Evolutionary conservation across 495 filamentous ascomycete species (phyloP).

Genomic region (Aspergillus biplanus): DNA sequence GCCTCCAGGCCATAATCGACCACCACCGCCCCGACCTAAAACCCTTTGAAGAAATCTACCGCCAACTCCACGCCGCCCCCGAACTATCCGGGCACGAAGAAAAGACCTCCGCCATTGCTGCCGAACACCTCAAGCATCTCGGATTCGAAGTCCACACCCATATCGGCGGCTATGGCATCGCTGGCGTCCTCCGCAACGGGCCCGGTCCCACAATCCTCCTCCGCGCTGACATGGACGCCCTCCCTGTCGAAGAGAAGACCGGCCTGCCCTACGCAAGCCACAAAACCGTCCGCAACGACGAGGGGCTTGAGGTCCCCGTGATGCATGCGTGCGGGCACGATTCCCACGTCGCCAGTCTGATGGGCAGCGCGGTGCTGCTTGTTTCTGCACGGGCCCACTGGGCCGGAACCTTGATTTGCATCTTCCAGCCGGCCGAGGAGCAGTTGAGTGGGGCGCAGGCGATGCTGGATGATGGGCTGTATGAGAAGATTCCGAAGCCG

Average conservation of each 20-base stretch:
- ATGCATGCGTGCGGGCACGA: conserved; percentile 76
- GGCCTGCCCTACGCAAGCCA: conserved; percentile 58
- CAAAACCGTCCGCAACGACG: conserved; percentile 40
- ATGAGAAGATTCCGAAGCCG: conserved; percentile 50
- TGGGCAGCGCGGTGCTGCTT: conserved; percentile 55
- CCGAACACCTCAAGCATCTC: conserved; percentile 39
- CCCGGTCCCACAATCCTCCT: conserved; percentile 56
- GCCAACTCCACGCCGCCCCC: conserved; percentile 51
- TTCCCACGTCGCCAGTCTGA: conserved; percentile 57
- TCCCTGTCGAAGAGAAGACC: conserved; percentile 61
- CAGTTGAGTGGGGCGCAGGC: conserved; percentile 55
- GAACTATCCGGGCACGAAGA: conserved; percentile 56
- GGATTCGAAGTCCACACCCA: conserved; percentile 49
- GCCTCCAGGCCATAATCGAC: conserved; percentile 24
- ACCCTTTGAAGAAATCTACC: conserved; percentile 50
- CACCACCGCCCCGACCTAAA: conserved; percentile 37
- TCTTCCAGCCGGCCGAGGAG: conserved; percentile 69
- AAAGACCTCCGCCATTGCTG: conserved; percentile 45
- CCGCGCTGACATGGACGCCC: conserved; percentile 64
- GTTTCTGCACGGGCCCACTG: conserved; percentile 45
- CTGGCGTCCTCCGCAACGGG: conserved; percentile 60
- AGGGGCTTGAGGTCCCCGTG: conserved; percentile 54
- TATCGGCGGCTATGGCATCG: conserved; percentile 62
- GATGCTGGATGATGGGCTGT: conserved; percentile 67
- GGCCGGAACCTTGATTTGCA: conserved; percentile 58